These are phyloP conservation scores for Penicillium steckii DNA, from an alignment of 495 filamentous ascomycete species.

Conservation along the genomic window DNA sequence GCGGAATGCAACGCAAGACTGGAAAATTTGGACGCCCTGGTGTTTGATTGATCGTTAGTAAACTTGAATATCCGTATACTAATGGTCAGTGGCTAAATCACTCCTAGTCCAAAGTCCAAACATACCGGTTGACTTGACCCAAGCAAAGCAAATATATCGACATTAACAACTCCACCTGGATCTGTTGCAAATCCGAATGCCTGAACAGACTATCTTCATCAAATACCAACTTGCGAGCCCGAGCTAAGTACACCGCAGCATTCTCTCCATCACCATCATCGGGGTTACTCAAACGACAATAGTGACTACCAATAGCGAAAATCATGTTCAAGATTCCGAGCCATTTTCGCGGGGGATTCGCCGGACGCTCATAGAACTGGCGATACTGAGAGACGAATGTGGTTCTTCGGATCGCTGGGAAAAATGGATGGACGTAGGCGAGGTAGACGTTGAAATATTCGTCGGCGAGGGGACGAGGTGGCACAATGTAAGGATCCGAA, in stretches of 20 bases:
- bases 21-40: conserved; percentile 59
- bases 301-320: conserved; percentile 59
- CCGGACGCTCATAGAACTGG: conserved; percentile 25
- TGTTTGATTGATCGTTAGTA: background rate
- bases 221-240: conserved; percentile 55
- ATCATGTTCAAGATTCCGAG: conserved; percentile 62
- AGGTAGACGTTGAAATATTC: conserved; percentile 55
- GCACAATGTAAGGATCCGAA: conserved; percentile 50
- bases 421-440: conserved; percentile 53
- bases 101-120: too few relatives aligned
- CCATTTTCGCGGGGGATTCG: conserved; percentile 43
- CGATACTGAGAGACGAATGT: conserved; percentile 43
- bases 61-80: background rate
- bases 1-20: conserved; percentile 59
- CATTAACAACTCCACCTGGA: conserved; percentile 53
- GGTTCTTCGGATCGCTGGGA: conserved; percentile 51
- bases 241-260: conserved; percentile 55
- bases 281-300: conserved; percentile 15
- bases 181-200: conserved; percentile 58
- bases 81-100: too few relatives aligned
- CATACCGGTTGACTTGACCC: conserved; percentile 61
- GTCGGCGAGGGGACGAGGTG: conserved; percentile 50
- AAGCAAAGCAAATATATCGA: conserved; percentile 59
- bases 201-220: conserved; percentile 49
- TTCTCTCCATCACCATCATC: conserved; percentile 34